Conservation (phyloP, 805 yeast species). For the Candida coquimbonensis region DNA sequence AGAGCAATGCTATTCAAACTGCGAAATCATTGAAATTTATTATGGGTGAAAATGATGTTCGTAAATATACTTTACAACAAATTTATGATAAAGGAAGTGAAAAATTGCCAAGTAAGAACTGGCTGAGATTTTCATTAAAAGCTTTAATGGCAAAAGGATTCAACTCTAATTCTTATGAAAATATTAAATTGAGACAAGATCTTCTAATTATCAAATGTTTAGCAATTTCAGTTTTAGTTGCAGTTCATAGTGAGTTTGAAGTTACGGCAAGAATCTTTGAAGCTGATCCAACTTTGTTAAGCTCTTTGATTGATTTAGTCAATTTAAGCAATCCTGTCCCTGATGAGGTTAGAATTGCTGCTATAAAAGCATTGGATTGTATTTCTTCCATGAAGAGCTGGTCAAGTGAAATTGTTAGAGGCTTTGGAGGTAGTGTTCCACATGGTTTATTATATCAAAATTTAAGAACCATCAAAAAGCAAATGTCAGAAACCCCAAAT, state of each 20-base stretch:
- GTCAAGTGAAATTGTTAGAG: constrained; percentile 70
- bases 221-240: constrained; percentile 58
- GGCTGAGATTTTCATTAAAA: constrained; percentile 56
- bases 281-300: constrained; percentile 62
- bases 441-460: constrained; percentile 79
- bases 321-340: constrained; percentile 57
- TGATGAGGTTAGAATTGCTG: constrained; percentile 46
- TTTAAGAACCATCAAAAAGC: constrained; percentile 53
- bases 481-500: constrained; percentile 34
- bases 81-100: constrained; percentile 54
- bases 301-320: constrained; percentile 64
- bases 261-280: constrained; percentile 64
- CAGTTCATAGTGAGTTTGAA: constrained; percentile 48
- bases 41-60: constrained; percentile 50
- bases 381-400: constrained; percentile 61
- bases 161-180: constrained; percentile 45
- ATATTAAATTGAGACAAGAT: constrained; percentile 47
- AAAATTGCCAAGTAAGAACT: constrained; percentile 51
- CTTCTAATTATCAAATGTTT: constrained; percentile 58
- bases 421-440: constrained; percentile 77
- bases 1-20: constrained; percentile 9
- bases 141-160: constrained; percentile 70
- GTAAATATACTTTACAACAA: constrained; percentile 49
- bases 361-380: constrained; percentile 61
- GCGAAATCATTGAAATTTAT: constrained; percentile 44